Percentiles rank a stretch among this genome's conserved stretches.
phyloP scores from a whole-genome alignment of 192 early-diverging fungal species.

The Mortierella alpina region DNA sequence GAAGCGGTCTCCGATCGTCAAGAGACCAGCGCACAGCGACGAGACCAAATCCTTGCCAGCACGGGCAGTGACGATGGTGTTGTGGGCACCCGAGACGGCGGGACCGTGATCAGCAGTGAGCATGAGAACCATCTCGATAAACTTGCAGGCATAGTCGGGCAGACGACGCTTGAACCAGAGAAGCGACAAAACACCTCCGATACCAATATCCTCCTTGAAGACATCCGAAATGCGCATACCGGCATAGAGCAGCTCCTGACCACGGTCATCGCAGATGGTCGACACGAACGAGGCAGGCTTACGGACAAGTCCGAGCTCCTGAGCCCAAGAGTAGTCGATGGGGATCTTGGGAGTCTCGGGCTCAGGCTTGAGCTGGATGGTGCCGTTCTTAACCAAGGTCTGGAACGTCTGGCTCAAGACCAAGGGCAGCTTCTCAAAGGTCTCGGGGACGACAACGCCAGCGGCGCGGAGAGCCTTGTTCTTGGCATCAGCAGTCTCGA shows the following conservation, averaged over 20 bases:
- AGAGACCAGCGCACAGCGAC: slow-evolving; percentile 93
- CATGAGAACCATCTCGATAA: slow-evolving; percentile 99
- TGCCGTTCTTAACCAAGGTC: slow-evolving; percentile 77
- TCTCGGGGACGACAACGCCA: slow-evolving; percentile 93
- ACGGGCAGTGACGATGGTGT: slow-evolving; percentile 94
- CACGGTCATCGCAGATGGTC: slow-evolving; percentile 99
- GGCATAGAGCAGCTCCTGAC: slow-evolving; percentile 97
- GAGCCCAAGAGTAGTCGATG: slow-evolving; percentile 99
- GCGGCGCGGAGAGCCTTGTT: slow-evolving; percentile 87
- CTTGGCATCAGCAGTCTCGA: slow-evolving; percentile 97
- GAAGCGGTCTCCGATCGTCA: slow-evolving; percentile 98
- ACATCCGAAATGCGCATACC: slow-evolving; percentile 99
- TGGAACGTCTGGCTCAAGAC: slow-evolving; percentile 83
- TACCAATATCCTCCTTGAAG: slow-evolving; percentile 98
- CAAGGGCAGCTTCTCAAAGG: slow-evolving; percentile 94
- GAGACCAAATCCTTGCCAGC: slow-evolving; percentile 98
- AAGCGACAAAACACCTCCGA: slow-evolving; percentile 96
- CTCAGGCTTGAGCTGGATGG: slow-evolving; percentile 79
- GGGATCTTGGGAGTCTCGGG: slow-evolving; percentile 98
- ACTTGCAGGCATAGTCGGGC: slow-evolving; percentile 94
- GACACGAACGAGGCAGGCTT: slow-evolving; percentile 99
- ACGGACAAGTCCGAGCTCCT: slow-evolving; percentile 97
- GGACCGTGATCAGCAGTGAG: slow-evolving; percentile 99
- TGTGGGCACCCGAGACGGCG: slow-evolving; percentile 92
- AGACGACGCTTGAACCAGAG: slow-evolving; percentile 99